Conservation (phyloP, 208 protist genomes). For the Leishmania major region DNA sequence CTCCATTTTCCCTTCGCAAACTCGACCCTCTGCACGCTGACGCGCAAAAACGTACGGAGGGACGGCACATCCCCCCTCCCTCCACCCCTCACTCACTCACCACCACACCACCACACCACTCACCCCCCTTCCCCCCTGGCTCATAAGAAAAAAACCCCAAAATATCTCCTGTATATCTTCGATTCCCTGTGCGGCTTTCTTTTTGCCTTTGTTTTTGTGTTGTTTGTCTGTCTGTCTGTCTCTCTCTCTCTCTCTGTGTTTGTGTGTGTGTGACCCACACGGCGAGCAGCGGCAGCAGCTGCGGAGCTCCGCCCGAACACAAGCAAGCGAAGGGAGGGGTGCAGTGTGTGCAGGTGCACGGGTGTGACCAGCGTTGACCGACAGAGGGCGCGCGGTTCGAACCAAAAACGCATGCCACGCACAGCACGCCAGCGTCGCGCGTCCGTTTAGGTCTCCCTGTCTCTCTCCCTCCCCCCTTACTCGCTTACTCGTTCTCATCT, state of each 20-base stretch:
- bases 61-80: neutral
- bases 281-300: neutral
- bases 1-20: neutral
- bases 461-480: neutral
- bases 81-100: neutral
- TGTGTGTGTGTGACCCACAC: neutral
- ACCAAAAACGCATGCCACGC: neutral
- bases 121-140: neutral
- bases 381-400: neutral
- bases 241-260: too few species aligned
- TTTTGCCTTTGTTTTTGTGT: neutral
- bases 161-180: too few species aligned
- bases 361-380: neutral
- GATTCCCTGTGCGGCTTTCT: neutral
- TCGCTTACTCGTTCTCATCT: neutral
- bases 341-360: neutral
- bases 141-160: too few species aligned
- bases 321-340: neutral
- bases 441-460: neutral
- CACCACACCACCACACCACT: too few species aligned
- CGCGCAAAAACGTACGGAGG: neutral
- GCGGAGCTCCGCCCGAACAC: neutral
- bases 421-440: neutral
- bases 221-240: too few species aligned
- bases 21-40: neutral